Base-by-base conservation (phyloP, 441 rosid species). In the Mallotus japonicus region DNA sequence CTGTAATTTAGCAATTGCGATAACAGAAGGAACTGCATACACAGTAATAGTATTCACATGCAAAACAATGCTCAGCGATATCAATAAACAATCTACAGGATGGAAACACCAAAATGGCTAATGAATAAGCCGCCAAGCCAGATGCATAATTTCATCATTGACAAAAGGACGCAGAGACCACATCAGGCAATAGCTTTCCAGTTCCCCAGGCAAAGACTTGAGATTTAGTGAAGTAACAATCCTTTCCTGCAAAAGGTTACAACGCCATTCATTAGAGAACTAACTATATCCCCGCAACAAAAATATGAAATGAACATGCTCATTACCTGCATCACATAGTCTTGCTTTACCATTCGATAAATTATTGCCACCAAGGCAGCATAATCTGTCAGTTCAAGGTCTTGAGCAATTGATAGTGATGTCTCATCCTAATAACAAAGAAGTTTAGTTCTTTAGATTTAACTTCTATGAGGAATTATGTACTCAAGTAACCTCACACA, bases 151-250 rank as follows among this genome's bases (percentile, higher is more conserved):
- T 73, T 85, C 89, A 62, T 90, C 99, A 54, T 86, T 78, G 20
- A 91, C 63, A 74, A 70, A 95, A 16, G 97, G 97, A 24, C 83
- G 90, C 80, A 95, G 75, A 16, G 95, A 89, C 97, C 99, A 95
- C 96, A 95, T 86, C 65, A 87, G 62, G 71, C 84, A 78, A 73
- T 91, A 95, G 80, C 87, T 80, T 76, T 87, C 89, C 58, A 95
- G 67, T 72, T 90, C 97, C 71, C 69, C 87, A 1, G 87, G 72
- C 3, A 85, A 77, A 65, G 87, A 71, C 82, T 82, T 90, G 80
- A 91, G 81, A 78, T 81, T 87, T 37, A 95, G 79, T 13, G 93
- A 82, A 61, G 66, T 76, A 63, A 91, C 85, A 68, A 95, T 89
- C 77, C 77, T 89, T 71, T 87, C 96, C 97, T 91, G 92, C 78